A percentile compares a stretch with the other conserved stretches of the same genome.
phyloP scores from a whole-genome alignment of 192 early-diverging fungal species.

The Dispira simplex region DNA sequence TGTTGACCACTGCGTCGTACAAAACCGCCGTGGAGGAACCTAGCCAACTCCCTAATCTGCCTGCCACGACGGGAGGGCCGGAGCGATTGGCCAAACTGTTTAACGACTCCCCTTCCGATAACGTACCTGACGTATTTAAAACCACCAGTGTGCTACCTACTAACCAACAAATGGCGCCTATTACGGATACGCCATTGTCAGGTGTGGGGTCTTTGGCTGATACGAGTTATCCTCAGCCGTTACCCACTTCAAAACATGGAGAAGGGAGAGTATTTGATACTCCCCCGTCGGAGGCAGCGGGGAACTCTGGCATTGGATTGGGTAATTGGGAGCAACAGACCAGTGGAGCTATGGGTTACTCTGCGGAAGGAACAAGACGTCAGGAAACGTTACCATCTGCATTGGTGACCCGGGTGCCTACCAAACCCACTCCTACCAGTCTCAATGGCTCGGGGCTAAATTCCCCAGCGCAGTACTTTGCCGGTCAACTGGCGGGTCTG shows the following conservation, averaged over 20 bases:
- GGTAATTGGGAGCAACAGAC: neutral
- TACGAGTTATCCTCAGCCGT: neutral
- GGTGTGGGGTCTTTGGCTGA: neutral
- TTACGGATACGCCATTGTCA: neutral
- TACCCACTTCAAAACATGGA: neutral
- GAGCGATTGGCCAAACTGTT: slow-evolving; percentile 2
- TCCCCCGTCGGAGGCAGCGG: neutral
- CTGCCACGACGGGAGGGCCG: neutral
- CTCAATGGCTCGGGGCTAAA: neutral
- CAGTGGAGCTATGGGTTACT: too few species aligned
- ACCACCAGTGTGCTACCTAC: neutral
- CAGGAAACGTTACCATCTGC: neutral
- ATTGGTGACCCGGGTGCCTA: neutral
- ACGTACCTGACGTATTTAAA: neutral
- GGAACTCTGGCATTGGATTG: neutral
- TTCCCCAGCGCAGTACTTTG: slow-evolving; percentile 1
- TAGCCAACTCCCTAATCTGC: neutral
- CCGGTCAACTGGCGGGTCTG: neutral
- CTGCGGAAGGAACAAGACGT: neutral
- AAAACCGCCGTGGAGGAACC: neutral
- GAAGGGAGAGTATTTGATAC: neutral
- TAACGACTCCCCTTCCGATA: neutral
- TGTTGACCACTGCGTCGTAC: neutral
- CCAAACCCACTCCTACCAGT: neutral
- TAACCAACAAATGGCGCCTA: neutral